These are phyloP conservation scores for Colletotrichum liriopes DNA, from an alignment of 2,329 filamentous ascomycete genomes.

Conservation along the genomic window DNA sequence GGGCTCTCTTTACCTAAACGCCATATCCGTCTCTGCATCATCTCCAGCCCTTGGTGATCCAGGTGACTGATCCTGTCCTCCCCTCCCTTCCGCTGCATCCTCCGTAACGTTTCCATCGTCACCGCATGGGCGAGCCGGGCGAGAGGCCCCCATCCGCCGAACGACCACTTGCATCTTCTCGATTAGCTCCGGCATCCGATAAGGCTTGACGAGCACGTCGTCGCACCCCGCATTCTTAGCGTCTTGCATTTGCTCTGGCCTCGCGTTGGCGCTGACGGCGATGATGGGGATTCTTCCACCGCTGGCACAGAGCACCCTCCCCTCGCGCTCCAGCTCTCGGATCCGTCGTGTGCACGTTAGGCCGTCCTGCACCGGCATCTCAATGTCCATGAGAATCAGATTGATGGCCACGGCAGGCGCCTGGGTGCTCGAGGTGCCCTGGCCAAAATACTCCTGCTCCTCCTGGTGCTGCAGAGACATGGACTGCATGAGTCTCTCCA, in stretches of 20 bases:
- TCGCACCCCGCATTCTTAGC: conserved; percentile 70
- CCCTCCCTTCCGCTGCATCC: neutral
- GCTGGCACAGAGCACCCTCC: conserved; percentile 61
- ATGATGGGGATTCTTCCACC: conserved; percentile 74
- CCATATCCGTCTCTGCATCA: conserved; percentile 29
- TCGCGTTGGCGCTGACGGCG: conserved; percentile 78
- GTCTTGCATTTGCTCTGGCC: conserved; percentile 71
- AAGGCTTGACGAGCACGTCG: conserved; percentile 81
- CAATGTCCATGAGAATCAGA: conserved; percentile 82
- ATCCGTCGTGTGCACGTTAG: conserved; percentile 77
- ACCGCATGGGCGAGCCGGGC: conserved; percentile 30
- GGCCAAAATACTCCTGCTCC: conserved; percentile 30
- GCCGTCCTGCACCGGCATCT: conserved; percentile 83
- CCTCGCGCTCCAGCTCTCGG: conserved; percentile 71
- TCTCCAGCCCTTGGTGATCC: conserved; percentile 31
- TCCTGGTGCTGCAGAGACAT: conserved; percentile 43
- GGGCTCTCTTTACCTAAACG: conserved; percentile 30
- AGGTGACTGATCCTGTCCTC: conserved; percentile 4
- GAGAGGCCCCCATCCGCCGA: conserved; percentile 47
- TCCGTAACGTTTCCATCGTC: neutral
- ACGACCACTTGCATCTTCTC: conserved; percentile 71
- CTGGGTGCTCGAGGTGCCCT: neutral
- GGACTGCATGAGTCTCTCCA: conserved; percentile 61
- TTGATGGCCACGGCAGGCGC: conserved; percentile 60
- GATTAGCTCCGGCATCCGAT: conserved; percentile 73